These are phyloP conservation scores for Pontederia paniculata DNA, from an alignment of 176 grass and related monocot species.

Conservation along the genomic window DNA sequence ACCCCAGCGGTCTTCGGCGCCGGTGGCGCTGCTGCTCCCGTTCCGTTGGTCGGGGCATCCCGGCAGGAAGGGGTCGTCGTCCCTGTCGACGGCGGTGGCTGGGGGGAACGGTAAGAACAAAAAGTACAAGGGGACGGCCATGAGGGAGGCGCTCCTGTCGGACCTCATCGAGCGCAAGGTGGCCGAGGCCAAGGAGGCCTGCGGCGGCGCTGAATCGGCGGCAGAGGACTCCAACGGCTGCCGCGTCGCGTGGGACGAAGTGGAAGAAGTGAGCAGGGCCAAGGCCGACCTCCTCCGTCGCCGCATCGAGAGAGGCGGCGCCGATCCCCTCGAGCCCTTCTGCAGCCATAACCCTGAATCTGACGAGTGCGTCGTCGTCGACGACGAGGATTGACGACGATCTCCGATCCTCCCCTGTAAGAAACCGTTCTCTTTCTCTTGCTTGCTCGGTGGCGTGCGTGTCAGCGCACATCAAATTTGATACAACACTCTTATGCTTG, in stretches of 20 bases:
- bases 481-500: too few relatives aligned
- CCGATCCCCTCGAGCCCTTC: slow-evolving; percentile 60
- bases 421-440: too few relatives aligned
- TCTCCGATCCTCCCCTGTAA: too few relatives aligned
- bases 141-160: slow-evolving; percentile 42
- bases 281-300: slow-evolving; percentile 51
- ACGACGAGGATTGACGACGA: slow-evolving; percentile 27
- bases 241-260: slow-evolving; percentile 73
- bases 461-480: too few relatives aligned
- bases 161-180: slow-evolving; percentile 74
- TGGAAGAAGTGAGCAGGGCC: slow-evolving; percentile 72
- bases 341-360: slow-evolving; percentile 41
- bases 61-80: too few relatives aligned
- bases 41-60: too few relatives aligned
- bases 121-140: slow-evolving; percentile 63
- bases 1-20: too few relatives aligned
- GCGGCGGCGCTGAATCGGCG: slow-evolving; percentile 20
- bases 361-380: slow-evolving; percentile 41
- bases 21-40: too few relatives aligned
- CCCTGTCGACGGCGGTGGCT: neutral
- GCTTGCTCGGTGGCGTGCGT: too few relatives aligned
- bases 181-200: slow-evolving; percentile 55
- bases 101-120: slow-evolving; percentile 11
- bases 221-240: slow-evolving; percentile 19
- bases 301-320: slow-evolving; percentile 21